Evolutionary conservation across 2,329 filamentous ascomycete genomes (phyloP), one percentile per base, ranked within the genome.

Genomic region (Epicoccum nigrum): DNA sequence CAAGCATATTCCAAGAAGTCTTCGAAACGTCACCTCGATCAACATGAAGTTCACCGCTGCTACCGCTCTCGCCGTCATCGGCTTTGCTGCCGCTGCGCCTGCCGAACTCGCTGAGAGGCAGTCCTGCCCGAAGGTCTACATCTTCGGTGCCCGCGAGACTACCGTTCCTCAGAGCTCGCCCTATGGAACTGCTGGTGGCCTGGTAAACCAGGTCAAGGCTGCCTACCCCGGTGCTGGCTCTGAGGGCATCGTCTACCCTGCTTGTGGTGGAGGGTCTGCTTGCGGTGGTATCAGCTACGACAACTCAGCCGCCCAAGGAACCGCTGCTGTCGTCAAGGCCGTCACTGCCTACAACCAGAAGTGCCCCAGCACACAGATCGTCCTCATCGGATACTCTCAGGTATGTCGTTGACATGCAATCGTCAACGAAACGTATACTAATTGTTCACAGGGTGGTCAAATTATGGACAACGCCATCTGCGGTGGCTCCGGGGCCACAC

Each of bases 351-450:
- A 83, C 65, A 80, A 86, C 63, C 68, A 76, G 21, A 74, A 76
- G 62, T 87, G 84, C 62, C 84, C 85, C 8, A 71, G 69, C 61
- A 81, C 83, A 5, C 72, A 84, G 63, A 74, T 87, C 27, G 82
- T 86, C 5, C 70, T 86, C 25, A 81, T 86, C 30, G 85, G 84
- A 28, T 87, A 87, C 68, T 85, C 82, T 7, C 83, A 85, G 74
- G 81, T 82, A 62, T n/a, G 13, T 23, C 15, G 0, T 7, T 15
- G n/a, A n/a, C n/a, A n/a, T 7, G 11, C 15, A 32, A 4, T 28
- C 1, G 8, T 12, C 7, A 0, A 8, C 8, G 16, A 12, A 40
- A 4, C 2, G 30, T n/a, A 34, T 41, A 30, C 55, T 65, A 27
- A 66, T 17, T 7, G 9, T 13, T n/a, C 1, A 2, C 20, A 85